Evolutionary conservation across 176 grass and related monocot species (phyloP).

Genomic region (Oryza meridionalis): DNA sequence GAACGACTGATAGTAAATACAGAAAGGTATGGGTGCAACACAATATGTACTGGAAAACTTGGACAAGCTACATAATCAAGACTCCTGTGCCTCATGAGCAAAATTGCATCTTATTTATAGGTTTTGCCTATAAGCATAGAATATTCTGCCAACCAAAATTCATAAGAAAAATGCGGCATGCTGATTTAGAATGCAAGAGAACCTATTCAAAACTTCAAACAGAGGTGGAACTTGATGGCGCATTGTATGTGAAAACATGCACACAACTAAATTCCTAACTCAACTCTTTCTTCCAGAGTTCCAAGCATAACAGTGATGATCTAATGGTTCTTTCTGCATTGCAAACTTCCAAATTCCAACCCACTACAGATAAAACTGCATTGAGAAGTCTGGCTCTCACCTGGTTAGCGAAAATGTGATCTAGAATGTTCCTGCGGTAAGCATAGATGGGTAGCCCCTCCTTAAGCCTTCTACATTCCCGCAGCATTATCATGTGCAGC

Average conservation of each 20-base stretch:
- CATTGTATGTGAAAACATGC: neutral
- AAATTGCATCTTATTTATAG: neutral
- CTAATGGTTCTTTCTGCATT: neutral
- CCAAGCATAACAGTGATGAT: neutral
- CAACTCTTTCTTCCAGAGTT: conserved; percentile 3
- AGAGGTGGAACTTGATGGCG: neutral
- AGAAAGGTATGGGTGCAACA: neutral
- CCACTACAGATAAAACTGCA: conserved; percentile 14
- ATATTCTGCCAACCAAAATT: neutral
- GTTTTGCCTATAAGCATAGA: no score
- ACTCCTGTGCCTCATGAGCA: neutral
- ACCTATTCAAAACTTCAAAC: neutral
- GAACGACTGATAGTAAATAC: conserved; percentile 16
- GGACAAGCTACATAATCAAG: conserved; percentile 9
- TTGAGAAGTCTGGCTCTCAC: conserved; percentile 43
- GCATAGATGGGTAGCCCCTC: conserved; percentile 82
- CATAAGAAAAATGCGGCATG: neutral
- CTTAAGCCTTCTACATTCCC: conserved; percentile 81
- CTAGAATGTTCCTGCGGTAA: conserved; percentile 60
- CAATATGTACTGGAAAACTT: neutral
- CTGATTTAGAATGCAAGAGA: neutral
- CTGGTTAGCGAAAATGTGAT: conserved; percentile 67
- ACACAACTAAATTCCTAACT: neutral
- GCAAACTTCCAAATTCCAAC: conserved; percentile 23
- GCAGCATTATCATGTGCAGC: conserved; percentile 59